phyloP scores from a whole-genome alignment of 352 stramenopile genomes.

The Blastocystis sp. region DNA sequence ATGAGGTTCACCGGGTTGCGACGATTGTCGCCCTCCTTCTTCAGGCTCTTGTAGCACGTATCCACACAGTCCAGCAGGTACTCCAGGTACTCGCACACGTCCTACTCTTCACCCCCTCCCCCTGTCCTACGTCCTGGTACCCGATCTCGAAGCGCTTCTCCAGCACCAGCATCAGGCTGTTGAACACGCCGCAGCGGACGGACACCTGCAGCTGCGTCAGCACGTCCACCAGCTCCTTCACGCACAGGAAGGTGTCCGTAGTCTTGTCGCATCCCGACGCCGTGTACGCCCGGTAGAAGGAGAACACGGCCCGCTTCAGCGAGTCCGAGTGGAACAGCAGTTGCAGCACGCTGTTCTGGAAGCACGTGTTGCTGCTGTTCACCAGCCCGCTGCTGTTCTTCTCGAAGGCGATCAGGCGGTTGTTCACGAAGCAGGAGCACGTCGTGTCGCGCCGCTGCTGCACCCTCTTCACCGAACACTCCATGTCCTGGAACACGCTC shows the following conservation, averaged over 20 bases:
- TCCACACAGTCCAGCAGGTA: constrained; percentile 43
- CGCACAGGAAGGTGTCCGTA: not conserved
- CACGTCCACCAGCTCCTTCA: not conserved
- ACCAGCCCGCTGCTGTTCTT: constrained; percentile 14
- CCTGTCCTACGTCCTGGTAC: constrained; percentile 19
- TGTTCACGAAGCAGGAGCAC: constrained; percentile 21
- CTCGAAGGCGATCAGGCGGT: not conserved
- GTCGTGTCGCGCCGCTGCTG: not conserved
- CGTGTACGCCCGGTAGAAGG: constrained; percentile 24
- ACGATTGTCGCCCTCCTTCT: not conserved
- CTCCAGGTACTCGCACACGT: constrained; percentile 56
- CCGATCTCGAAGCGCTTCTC: constrained; percentile 52
- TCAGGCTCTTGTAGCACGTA: constrained; percentile 20
- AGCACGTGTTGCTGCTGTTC: constrained; percentile 59
- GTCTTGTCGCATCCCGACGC: not conserved
- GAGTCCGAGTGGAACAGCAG: constrained; percentile 52
- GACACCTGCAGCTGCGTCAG: constrained; percentile 54
- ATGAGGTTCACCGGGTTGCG: constrained; percentile 10
- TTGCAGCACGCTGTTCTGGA: constrained; percentile 60
- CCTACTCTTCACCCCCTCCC: not conserved
- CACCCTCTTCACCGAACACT: constrained; percentile 8
- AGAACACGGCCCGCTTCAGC: constrained; percentile 17
- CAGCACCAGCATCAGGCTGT: constrained; percentile 42
- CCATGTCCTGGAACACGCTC: not conserved
- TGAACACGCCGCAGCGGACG: constrained; percentile 7